Evolutionary conservation across 768 basidiomycete genomes (phyloP).

Genomic region (Rhodotorula sphaerocarpa): DNA sequence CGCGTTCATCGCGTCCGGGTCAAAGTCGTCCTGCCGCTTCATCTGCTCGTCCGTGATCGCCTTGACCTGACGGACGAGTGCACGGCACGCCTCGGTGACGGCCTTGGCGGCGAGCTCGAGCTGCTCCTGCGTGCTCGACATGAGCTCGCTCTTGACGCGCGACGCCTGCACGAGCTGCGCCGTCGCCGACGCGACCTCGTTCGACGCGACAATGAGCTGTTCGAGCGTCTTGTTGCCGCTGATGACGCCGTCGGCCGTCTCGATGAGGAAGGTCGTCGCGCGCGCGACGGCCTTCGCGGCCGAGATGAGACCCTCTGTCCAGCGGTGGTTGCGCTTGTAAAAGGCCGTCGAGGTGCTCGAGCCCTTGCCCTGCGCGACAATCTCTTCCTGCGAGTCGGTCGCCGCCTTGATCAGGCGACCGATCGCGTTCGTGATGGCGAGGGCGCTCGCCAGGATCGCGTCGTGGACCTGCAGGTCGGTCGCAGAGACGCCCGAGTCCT

Average conservation of each 20-base stretch:
- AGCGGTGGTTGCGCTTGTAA: slow-evolving; percentile 99
- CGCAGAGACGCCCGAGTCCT: slow-evolving; percentile 77
- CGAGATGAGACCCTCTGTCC: slow-evolving; percentile 98
- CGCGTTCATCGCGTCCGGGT: slow-evolving; percentile 84
- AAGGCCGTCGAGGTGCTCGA: slow-evolving; percentile 88
- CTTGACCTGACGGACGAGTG: slow-evolving; percentile 92
- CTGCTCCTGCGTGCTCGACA: slow-evolving; percentile 96
- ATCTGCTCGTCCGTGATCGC: slow-evolving; percentile 76
- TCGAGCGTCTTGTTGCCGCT: slow-evolving; percentile 86
- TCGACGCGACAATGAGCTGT: slow-evolving; percentile 98
- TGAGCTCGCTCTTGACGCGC: slow-evolving; percentile 92
- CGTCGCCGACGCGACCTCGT: slow-evolving; percentile 93
- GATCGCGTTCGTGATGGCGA: slow-evolving; percentile 93
- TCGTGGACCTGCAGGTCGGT: slow-evolving; percentile 96
- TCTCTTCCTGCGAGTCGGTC: slow-evolving; percentile 96
- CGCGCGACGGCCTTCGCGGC: slow-evolving; percentile 97
- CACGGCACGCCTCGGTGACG: slow-evolving; percentile 93
- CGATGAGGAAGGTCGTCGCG: slow-evolving; percentile 88
- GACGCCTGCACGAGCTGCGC: slow-evolving; percentile 98
- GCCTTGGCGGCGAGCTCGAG: slow-evolving; percentile 95
- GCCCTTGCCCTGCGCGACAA: slow-evolving; percentile 88
- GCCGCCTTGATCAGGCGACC: slow-evolving; percentile 89
- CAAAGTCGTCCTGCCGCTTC: slow-evolving; percentile 62
- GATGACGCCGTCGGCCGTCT: slow-evolving; percentile 93
- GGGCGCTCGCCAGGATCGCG: slow-evolving; percentile 82